These are phyloP conservation scores for Phylloporus sp. DNA, from an alignment of 768 basidiomycete species.

Conservation along the genomic window DNA sequence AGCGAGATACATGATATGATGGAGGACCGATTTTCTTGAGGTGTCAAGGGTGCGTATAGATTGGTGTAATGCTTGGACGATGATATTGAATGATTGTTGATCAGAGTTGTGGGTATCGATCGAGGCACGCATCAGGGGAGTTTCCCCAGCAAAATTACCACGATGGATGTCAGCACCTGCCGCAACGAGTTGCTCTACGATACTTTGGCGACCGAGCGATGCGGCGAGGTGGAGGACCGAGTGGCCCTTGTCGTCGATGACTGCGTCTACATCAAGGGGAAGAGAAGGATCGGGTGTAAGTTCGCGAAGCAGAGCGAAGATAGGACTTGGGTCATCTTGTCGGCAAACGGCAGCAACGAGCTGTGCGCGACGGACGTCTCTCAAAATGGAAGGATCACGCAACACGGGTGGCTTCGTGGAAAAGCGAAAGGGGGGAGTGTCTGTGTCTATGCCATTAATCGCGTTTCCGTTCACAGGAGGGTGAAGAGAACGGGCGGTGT, in stretches of 20 bases:
- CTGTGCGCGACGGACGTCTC: slow-evolving; percentile 54
- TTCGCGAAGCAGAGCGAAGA: slow-evolving; percentile 66
- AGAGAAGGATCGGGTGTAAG: slow-evolving; percentile 42
- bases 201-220: slow-evolving; percentile 69
- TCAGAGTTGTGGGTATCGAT: slow-evolving; percentile 86
- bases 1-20: slow-evolving; percentile 88
- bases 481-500: slow-evolving; percentile 44
- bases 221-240: slow-evolving; percentile 92
- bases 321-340: slow-evolving; percentile 59
- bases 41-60: slow-evolving; percentile 89
- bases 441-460: slow-evolving; percentile 40
- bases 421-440: slow-evolving; percentile 52
- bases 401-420: slow-evolving; percentile 61
- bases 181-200: slow-evolving; percentile 65
- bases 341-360: slow-evolving; percentile 65
- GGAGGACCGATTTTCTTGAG: slow-evolving; percentile 78
- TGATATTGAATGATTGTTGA: slow-evolving; percentile 62
- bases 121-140: slow-evolving; percentile 87
- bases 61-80: slow-evolving; percentile 61
- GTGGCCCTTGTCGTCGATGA: slow-evolving; percentile 93
- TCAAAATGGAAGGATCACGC: slow-evolving; percentile 50
- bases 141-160: slow-evolving; percentile 93
- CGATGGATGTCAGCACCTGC: slow-evolving; percentile 84
- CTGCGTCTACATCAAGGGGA: slow-evolving; percentile 63
- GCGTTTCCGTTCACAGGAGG: slow-evolving; percentile 46